Percentiles rank a stretch among this genome's conserved stretches.
Evolutionary conservation across 2,329 filamentous ascomycete genomes (phyloP).

Genomic region (Didymella exigua): DNA sequence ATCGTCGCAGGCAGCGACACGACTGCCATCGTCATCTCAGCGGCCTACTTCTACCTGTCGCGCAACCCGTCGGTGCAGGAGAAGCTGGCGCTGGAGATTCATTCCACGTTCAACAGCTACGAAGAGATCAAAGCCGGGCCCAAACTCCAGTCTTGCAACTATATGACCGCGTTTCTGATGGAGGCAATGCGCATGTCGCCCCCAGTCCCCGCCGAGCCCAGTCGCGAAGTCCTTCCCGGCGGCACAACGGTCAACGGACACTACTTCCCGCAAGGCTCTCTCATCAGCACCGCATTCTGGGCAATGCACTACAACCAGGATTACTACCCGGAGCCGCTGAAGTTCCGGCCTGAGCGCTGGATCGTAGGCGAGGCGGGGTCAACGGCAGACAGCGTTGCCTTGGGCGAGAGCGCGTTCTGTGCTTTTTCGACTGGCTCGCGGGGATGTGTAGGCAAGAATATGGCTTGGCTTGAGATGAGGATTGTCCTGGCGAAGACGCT

Average conservation of each 20-base stretch:
- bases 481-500: constrained; percentile 31
- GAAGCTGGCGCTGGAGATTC: constrained; percentile 18
- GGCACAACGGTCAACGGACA: constrained; percentile 24
- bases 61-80: constrained; percentile 1
- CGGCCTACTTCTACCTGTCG: constrained; percentile 22
- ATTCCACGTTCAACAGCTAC: constrained; percentile 12
- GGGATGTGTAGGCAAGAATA: constrained; percentile 38
- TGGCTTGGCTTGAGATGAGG: constrained; percentile 35
- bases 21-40: constrained; percentile 16
- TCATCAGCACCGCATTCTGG: constrained; percentile 27
- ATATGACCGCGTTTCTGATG: constrained; percentile 23
- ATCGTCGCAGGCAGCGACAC: constrained; percentile 27
- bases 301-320: constrained; percentile 23
- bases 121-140: constrained; percentile 21
- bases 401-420: constrained; percentile 22
- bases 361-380: constrained; percentile 15
- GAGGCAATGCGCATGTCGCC: constrained; percentile 26
- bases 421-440: constrained; percentile 33
- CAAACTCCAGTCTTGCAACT: constrained; percentile 16
- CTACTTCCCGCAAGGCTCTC: constrained; percentile 25
- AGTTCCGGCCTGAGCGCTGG: constrained; percentile 31
- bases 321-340: constrained; percentile 23
- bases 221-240: constrained; percentile 24
- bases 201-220: constrained; percentile 19
- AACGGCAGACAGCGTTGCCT: constrained; percentile 19